Evolutionary conservation across 768 basidiomycete genomes (phyloP), one percentile per base, ranked within the genome.

Genomic region (Holtermannia corniformis): DNA sequence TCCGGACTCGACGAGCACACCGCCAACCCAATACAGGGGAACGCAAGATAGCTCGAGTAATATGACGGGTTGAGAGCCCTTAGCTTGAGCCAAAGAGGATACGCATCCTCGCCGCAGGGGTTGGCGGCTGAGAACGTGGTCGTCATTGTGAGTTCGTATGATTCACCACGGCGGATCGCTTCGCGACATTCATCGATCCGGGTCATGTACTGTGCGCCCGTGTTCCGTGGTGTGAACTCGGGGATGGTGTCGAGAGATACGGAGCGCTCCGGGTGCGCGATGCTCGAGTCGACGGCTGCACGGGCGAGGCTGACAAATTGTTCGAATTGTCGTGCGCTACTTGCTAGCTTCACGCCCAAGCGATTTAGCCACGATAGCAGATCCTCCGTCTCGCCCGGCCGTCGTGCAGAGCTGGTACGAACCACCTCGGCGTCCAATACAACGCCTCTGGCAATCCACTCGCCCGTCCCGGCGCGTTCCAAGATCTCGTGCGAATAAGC

Each of bases 131-230:
- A 26, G 78, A 78, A 41, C 1, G 55, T 55, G 16, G 73, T 73
- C 1, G 92, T 95, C 26, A 95, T 75, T 59, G 91, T 95, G 28
- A 96, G 78, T 68, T 96, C 92, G 72, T 96, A 96, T 2, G 87
- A 87, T 65, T 95, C 86, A 2, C 92, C 92, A 25, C 83, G 77
- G 54, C 78, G 84, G 37, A 95, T 80, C 55, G 79, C 77, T 51
- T 86, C 82, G 64, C 88, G 82, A 12, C 87, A 85, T 49, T 75
- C 65, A 19, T 79, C 73, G 59, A 95, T 89, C 16, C 79, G 79
- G 23, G 78, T 71, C 25, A 84, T 79, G 72, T 96, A 95, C 1
- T 57, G 52, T 3, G 54, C 41, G 5, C 62, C 62, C 5, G 50
- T 54, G 11, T 57, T 55, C 22, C 44, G 2, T 62, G 67, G 4